Conservation (phyloP, 306 rosid genomes). For the Fragaria nilgerrensis region DNA sequence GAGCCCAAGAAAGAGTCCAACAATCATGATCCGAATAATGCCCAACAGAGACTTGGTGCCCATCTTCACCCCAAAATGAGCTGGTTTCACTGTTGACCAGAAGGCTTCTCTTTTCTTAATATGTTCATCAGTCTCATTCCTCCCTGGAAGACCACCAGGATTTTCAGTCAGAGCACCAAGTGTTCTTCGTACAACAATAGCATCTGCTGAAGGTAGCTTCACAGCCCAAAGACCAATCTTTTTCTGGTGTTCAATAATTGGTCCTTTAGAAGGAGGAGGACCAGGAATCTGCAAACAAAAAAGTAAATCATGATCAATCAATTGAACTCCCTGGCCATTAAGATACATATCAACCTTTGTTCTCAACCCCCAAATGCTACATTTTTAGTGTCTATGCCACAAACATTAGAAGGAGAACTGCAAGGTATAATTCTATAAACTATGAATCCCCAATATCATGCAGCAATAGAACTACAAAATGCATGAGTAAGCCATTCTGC, state of each 20-base stretch:
- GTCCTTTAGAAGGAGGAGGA: conserved; percentile 54
- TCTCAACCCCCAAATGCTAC: neutral
- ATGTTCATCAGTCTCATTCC: conserved; percentile 49
- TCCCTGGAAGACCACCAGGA: conserved; percentile 64
- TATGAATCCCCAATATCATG: neutral
- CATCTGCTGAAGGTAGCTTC: conserved; percentile 80
- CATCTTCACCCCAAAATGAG: conserved; percentile 73
- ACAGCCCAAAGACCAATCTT: conserved; percentile 65
- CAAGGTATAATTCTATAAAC: neutral
- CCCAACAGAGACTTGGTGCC: conserved; percentile 59
- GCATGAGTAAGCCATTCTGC: neutral
- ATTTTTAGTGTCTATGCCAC: neutral
- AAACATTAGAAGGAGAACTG: neutral
- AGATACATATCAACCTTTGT: neutral
- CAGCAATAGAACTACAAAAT: neutral
- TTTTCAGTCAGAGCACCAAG: conserved; percentile 58
- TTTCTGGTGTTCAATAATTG: conserved; percentile 61
- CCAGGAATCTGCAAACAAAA: conserved; percentile 69
- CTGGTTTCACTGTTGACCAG: conserved; percentile 74
- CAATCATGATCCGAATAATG: conserved; percentile 32
- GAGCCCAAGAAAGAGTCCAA: conserved; percentile 57
- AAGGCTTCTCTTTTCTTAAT: conserved; percentile 53
- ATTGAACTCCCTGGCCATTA: neutral
- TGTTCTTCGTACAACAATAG: conserved; percentile 67
- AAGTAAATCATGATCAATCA: conserved; percentile 8